These are phyloP conservation scores for Hemileia vastatrix DNA, from an alignment of 1,284 basidiomycete species.

Conservation along the genomic window DNA sequence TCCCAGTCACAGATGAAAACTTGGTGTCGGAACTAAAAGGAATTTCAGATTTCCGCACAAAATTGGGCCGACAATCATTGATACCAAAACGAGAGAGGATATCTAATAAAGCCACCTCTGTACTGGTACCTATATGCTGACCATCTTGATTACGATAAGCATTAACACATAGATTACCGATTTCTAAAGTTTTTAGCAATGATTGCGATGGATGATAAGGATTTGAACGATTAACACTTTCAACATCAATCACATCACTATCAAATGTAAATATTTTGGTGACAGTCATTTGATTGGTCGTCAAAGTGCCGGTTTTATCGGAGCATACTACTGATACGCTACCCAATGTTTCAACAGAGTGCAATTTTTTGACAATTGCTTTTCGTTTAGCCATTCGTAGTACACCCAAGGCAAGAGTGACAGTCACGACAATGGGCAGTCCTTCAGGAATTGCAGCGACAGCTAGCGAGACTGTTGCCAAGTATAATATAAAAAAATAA, in stretches of 20 bases:
- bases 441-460: slow-evolving; percentile 97
- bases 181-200: slow-evolving; percentile 62
- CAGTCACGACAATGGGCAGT: slow-evolving; percentile 90
- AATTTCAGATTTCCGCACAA: slow-evolving; percentile 65
- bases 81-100: slow-evolving; percentile 63
- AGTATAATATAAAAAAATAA: neutral
- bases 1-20: slow-evolving; percentile 81
- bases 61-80: slow-evolving; percentile 59
- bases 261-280: slow-evolving; percentile 78
- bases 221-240: slow-evolving; percentile 52
- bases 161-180: slow-evolving; percentile 52
- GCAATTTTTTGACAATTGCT: slow-evolving; percentile 93
- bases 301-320: slow-evolving; percentile 96
- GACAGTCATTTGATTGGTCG: slow-evolving; percentile 91
- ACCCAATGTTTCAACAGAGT: slow-evolving; percentile 86
- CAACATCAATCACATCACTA: slow-evolving; percentile 59
- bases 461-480: slow-evolving; percentile 69
- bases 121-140: slow-evolving; percentile 73
- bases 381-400: slow-evolving; percentile 86
- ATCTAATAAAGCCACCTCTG: slow-evolving; percentile 84
- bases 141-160: slow-evolving; percentile 61
- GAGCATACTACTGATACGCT: slow-evolving; percentile 92
- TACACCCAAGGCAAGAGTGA: slow-evolving; percentile 88
- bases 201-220: slow-evolving; percentile 38
- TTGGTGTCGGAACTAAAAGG: slow-evolving; percentile 90